phyloP scores from a whole-genome alignment of 2,329 filamentous ascomycete species.

The Talaromyces islandicus region DNA sequence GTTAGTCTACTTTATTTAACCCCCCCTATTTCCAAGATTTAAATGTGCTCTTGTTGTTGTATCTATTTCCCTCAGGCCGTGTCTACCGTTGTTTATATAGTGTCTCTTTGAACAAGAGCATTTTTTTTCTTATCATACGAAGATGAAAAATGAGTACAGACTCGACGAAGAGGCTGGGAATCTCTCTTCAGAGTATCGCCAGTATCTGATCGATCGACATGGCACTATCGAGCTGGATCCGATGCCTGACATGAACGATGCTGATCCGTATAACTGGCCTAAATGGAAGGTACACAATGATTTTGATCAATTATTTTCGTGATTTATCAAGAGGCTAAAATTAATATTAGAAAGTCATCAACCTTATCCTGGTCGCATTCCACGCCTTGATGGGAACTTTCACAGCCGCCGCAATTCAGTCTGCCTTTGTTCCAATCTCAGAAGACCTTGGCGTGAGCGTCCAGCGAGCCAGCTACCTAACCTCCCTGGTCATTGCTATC shows the following conservation, averaged over 20 bases:
- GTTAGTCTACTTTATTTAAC: neutral
- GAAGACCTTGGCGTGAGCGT: conserved; percentile 43
- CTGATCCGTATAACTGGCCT: conserved; percentile 55
- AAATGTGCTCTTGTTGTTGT: neutral
- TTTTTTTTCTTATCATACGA: neutral
- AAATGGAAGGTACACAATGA: conserved; percentile 42
- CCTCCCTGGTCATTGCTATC: conserved; percentile 47
- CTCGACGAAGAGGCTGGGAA: neutral
- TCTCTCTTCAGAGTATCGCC: conserved; percentile 16
- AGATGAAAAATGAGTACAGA: neutral
- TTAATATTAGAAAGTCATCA: conserved; percentile 45
- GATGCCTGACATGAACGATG: conserved; percentile 44
- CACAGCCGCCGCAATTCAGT: conserved; percentile 46
- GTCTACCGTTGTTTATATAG: neutral
- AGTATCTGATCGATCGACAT: conserved; percentile 50
- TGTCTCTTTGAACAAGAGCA: neutral
- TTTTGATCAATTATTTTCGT: neutral
- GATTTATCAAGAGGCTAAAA: neutral
- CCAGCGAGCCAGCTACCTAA: conserved; percentile 47
- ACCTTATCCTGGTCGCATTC: conserved; percentile 47
- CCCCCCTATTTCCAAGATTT: neutral
- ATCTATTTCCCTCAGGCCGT: neutral
- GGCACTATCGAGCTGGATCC: conserved; percentile 52
- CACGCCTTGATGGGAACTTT: conserved; percentile 51
- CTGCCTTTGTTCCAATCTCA: conserved; percentile 48